These are phyloP conservation scores for Blastobotrys petasosporus DNA, from an alignment of 1,139 yeast genomes.

Conservation along the genomic window DNA sequence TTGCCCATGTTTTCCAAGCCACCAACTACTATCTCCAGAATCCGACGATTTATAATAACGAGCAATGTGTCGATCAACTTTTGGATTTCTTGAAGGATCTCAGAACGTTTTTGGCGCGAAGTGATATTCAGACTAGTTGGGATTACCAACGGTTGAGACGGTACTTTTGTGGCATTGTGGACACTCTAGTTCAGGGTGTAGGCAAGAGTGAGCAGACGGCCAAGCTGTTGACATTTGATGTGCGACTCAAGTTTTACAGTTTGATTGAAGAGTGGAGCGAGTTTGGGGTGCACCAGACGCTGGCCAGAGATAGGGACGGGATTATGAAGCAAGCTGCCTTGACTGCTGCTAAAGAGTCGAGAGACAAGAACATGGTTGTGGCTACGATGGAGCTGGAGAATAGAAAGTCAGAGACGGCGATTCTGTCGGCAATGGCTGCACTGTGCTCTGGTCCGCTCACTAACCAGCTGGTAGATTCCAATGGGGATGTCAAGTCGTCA, in stretches of 20 bases:
- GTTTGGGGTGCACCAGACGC: constrained; percentile 57
- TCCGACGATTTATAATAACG: constrained; percentile 53
- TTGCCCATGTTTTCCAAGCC: constrained; percentile 68
- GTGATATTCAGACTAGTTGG: constrained; percentile 58
- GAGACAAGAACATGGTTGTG: constrained; percentile 41
- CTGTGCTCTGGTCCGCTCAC: constrained; percentile 48
- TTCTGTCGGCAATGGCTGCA: constrained; percentile 79
- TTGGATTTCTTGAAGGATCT: constrained; percentile 60
- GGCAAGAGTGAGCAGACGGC: constrained; percentile 38
- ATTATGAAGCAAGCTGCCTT: constrained; percentile 43
- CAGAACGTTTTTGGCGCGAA: constrained; percentile 54
- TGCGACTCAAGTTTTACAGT: constrained; percentile 75
- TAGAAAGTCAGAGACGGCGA: constrained; percentile 61
- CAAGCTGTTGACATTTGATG: constrained; percentile 75
- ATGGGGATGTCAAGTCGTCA: constrained; percentile 27
- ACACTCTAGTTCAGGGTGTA: constrained; percentile 56
- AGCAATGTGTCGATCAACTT: constrained; percentile 60
- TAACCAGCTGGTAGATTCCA: not conserved
- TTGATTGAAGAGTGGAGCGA: constrained; percentile 94
- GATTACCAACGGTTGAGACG: constrained; percentile 73
- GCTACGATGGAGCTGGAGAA: constrained; percentile 84
- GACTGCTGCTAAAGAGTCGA: constrained; percentile 24
- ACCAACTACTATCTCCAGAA: constrained; percentile 60
- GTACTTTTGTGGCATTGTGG: constrained; percentile 73
- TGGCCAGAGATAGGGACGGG: constrained; percentile 63